Base-by-base conservation (phyloP, 1,284 basidiomycete genomes). In the Moesziomyces sp. region DNA sequence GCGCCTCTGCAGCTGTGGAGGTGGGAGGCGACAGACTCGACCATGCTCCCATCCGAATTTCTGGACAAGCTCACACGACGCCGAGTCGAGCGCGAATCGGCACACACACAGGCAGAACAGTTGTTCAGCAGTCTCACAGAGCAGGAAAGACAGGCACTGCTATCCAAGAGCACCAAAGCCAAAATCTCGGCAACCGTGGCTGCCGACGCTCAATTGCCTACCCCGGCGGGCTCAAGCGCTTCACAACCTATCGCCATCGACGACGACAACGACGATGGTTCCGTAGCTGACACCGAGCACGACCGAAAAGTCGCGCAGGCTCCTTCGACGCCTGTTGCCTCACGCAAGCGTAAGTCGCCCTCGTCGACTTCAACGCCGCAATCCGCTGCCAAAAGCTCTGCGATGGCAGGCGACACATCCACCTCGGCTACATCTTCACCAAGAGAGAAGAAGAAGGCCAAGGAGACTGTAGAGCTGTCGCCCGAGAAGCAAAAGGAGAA, bases 11-110 rank as follows among this genome's bases (percentile, higher is more conserved):
- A 89, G 73, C 85, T 92, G n/a, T 95, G 93, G 93, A 87, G 93
- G 65, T 94, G 93, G 93, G 93, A 95, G 81, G 89, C 91, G 8
- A 89, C 88, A 72, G 87, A 89, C 16, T 85, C 87, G 52, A 86
- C 88, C 49, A 91, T 91, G 89, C 84, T 94, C 34, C 92, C 93
- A 0, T 90, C 89, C 78, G 88, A 88, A 76, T 87, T 87, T 9
- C 86, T 87, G 60, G 91, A 92, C 64, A 92, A 89, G 81, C 88
- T 88, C 1, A 87, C 89, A 35, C 84, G 84, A n/a, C 87, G 93
- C 72, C 84, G 87, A 14, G 86, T 86, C 26, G 92, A 94, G 74
- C 88, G 93, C 58, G 74, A 87, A 19, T 88, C 90, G 85, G 93
- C 91, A 5, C 59, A 59, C 11, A 28, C 23, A 3, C 67, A 79